A percentile compares a stretch with the other conserved stretches of the same genome.
Conservation (phyloP, 177 flowering plant genomes). For the Vitis hybrid region DNA sequence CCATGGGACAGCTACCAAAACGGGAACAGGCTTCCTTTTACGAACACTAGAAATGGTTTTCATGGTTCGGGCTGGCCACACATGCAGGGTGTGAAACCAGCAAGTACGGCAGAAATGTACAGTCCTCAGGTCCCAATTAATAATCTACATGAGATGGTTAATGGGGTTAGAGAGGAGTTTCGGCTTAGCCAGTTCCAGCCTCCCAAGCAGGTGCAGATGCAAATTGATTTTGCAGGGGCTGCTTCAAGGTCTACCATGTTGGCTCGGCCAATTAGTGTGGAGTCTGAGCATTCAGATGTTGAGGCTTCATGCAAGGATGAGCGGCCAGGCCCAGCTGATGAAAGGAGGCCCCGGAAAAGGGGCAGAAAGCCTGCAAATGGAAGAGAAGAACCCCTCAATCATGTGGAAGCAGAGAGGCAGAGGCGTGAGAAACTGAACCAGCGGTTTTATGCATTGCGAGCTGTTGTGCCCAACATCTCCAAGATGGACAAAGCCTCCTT, state of each 20-base stretch:
- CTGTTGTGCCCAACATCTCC: slow-evolving; percentile 94
- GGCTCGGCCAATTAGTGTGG: slow-evolving; percentile 33
- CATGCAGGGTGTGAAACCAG: slow-evolving; percentile 42
- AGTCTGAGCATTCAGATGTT: slow-evolving; percentile 74
- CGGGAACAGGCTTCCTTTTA: slow-evolving; percentile 44
- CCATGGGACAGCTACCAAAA: slow-evolving; percentile 45
- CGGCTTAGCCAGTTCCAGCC: slow-evolving; percentile 35
- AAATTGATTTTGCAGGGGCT: slow-evolving; percentile 65
- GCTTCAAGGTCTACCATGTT: slow-evolving; percentile 41
- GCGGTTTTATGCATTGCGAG: slow-evolving; percentile 88
- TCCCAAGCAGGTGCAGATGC: slow-evolving; percentile 56
- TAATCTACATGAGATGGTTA: slow-evolving; percentile 37
- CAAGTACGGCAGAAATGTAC: slow-evolving; percentile 28
- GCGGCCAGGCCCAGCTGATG: slow-evolving; percentile 40
- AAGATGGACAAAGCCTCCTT: slow-evolving; percentile 99
- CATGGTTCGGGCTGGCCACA: slow-evolving; percentile 47
- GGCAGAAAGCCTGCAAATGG: slow-evolving; percentile 97
- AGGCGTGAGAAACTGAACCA: slow-evolving; percentile 93
- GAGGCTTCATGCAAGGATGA: slow-evolving; percentile 73
- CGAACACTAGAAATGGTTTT: slow-evolving; percentile 43
- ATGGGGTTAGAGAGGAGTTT: slow-evolving; percentile 43
- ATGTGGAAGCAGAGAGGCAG: slow-evolving; percentile 95
- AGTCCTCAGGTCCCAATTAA: slow-evolving; percentile 24
- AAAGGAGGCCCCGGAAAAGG: slow-evolving; percentile 75
- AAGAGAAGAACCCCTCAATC: slow-evolving; percentile 91